Conservation (phyloP, 2,329 filamentous ascomycete species). For the Alternaria consortialis region DNA sequence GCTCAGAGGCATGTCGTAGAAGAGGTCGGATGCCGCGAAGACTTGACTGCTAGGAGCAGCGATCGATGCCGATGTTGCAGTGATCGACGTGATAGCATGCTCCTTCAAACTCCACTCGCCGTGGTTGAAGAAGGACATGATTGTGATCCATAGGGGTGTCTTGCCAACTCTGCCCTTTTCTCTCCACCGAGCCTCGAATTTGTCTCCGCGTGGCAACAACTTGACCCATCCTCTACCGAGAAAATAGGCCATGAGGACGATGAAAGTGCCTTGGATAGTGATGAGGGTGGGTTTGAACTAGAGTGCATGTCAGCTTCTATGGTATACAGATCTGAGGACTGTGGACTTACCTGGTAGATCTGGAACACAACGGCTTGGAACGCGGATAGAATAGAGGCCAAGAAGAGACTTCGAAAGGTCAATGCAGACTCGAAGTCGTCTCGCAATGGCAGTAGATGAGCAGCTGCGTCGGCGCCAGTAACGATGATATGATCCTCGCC, state of each 20-base stretch:
- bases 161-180: slow-evolving; percentile 20
- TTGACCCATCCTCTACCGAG: slow-evolving; percentile 24
- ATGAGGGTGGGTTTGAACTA: slow-evolving; percentile 27
- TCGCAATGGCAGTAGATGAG: slow-evolving; percentile 23
- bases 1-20: slow-evolving; percentile 20
- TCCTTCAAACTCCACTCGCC: slow-evolving; percentile 25
- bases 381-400: slow-evolving; percentile 19
- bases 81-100: slow-evolving; percentile 24
- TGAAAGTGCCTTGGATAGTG: slow-evolving; percentile 27
- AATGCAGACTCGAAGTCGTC: slow-evolving; percentile 21
- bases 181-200: slow-evolving; percentile 25
- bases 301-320: not conserved
- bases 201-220: slow-evolving; percentile 23
- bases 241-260: slow-evolving; percentile 26
- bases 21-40: slow-evolving; percentile 25
- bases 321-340: not conserved
- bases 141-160: slow-evolving; percentile 16
- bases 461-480: slow-evolving; percentile 26
- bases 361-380: slow-evolving; percentile 27
- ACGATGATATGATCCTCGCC: slow-evolving; percentile 16
- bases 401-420: slow-evolving; percentile 21
- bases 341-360: slow-evolving; percentile 19
- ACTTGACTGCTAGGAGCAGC: slow-evolving; percentile 25
- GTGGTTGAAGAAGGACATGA: slow-evolving; percentile 26
- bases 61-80: slow-evolving; percentile 26